Evolutionary conservation across 1,284 basidiomycete species (phyloP).

Genomic region (Sparassis latifolia): DNA sequence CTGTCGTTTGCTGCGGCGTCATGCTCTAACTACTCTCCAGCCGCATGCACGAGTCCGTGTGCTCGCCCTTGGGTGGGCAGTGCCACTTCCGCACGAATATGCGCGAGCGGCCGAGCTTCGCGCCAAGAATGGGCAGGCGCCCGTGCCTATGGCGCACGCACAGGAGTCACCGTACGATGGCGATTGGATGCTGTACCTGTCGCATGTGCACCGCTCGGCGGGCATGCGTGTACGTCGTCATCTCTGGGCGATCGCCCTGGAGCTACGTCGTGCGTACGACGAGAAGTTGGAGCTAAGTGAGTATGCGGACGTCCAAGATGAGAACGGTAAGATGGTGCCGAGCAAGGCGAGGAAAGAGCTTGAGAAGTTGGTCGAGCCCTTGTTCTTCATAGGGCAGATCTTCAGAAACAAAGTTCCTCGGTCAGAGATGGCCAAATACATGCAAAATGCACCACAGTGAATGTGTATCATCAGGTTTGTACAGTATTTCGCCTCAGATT

Average conservation of each 20-base stretch:
- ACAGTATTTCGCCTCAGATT: too few species aligned
- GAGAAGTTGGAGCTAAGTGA: slow-evolving; percentile 5
- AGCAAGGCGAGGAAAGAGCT: background rate
- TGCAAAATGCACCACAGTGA: too few species aligned
- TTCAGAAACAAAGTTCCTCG: background rate
- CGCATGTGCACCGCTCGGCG: slow-evolving; percentile 17
- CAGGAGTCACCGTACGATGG: slow-evolving; percentile 12
- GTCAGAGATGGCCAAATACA: background rate
- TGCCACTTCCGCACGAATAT: slow-evolving; percentile 16
- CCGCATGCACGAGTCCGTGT: slow-evolving; percentile 17
- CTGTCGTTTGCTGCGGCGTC: slow-evolving; percentile 20
- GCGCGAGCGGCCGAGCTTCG: background rate
- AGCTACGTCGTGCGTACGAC: slow-evolving; percentile 4
- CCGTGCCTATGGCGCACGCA: slow-evolving; percentile 13
- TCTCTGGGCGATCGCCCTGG: slow-evolving; percentile 17
- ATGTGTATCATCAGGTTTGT: too few species aligned
- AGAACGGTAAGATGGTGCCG: too few species aligned
- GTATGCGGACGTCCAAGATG: background rate
- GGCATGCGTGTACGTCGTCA: slow-evolving; percentile 22
- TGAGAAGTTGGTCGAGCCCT: background rate
- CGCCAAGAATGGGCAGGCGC: background rate
- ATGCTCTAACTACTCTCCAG: slow-evolving; percentile 23
- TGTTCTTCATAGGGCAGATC: background rate
- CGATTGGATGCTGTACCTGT: slow-evolving; percentile 24
- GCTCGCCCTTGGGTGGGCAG: slow-evolving; percentile 21